Evolutionary conservation across 148 eudicot genomes (phyloP).

Genomic region (Nepenthes gracilis): DNA sequence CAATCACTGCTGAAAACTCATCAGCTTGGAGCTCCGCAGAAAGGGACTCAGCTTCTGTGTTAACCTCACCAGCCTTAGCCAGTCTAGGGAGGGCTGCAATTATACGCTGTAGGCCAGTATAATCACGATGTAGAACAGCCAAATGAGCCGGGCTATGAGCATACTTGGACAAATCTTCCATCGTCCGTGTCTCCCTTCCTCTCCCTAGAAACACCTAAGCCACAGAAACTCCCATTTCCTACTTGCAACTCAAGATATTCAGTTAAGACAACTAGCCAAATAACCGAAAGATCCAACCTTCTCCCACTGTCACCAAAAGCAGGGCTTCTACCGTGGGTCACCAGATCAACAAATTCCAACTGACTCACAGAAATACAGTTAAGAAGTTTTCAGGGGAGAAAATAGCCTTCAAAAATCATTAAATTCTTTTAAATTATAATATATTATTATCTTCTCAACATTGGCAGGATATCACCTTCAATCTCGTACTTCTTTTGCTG

Average conservation of each 20-base stretch:
- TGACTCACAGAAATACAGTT: no score
- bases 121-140: slow-evolving; percentile 7
- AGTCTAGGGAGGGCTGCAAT: slow-evolving; percentile 7
- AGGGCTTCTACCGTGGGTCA: no score
- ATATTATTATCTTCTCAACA: no score
- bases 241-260: slow-evolving; percentile 3
- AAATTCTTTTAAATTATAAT: no score
- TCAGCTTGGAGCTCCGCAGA: slow-evolving; percentile 50
- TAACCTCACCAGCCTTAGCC: slow-evolving; percentile 18
- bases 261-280: neutral
- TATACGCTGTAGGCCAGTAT: neutral
- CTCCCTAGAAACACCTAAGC: slow-evolving; percentile 12
- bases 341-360: no score
- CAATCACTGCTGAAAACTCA: slow-evolving; percentile 40
- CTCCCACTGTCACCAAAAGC: no score
- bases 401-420: no score
- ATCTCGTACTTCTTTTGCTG: no score
- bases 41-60: slow-evolving; percentile 32
- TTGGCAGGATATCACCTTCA: no score
- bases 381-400: no score
- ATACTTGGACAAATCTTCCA: slow-evolving; percentile 70
- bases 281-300: no score
- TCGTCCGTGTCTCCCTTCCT: slow-evolving; percentile 3
- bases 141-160: slow-evolving; percentile 8
- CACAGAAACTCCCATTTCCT: slow-evolving; percentile 16